These are phyloP conservation scores for Baorangia bicolor DNA, from an alignment of 768 basidiomycete genomes.

Conservation along the genomic window DNA sequence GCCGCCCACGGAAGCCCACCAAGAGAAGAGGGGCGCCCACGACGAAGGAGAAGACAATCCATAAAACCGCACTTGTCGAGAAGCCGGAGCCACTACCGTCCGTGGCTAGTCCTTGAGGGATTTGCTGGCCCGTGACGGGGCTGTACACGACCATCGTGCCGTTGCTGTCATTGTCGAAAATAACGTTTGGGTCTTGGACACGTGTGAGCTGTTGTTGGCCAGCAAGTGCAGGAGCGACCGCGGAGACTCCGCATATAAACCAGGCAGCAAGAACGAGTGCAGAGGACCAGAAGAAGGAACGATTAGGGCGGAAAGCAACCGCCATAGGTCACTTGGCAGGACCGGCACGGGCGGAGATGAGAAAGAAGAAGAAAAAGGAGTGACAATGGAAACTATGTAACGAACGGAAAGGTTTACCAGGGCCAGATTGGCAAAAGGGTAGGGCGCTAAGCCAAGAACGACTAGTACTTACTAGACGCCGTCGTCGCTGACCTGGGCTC, in stretches of 20 bases:
- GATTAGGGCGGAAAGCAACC: conserved; percentile 19
- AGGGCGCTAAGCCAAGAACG: not conserved
- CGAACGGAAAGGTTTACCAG: conserved; percentile 11
- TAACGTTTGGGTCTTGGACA: conserved; percentile 31
- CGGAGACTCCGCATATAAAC: conserved; percentile 8
- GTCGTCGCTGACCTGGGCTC: not conserved
- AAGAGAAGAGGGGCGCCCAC: conserved; percentile 55
- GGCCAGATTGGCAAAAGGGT: not conserved
- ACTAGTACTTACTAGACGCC: not conserved
- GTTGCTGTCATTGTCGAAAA: conserved; percentile 16
- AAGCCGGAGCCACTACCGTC: conserved; percentile 59
- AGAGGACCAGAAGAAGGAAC: conserved; percentile 17
- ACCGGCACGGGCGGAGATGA: conserved; percentile 14
- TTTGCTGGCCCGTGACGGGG: conserved; percentile 38
- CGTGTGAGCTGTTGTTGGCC: conserved; percentile 21
- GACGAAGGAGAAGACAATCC: conserved; percentile 53
- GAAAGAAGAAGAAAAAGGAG: conserved; percentile 11
- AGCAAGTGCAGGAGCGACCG: conserved; percentile 1
- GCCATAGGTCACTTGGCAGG: conserved; percentile 24
- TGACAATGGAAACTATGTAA: conserved; percentile 7
- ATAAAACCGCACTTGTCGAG: conserved; percentile 49
- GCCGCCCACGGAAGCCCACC: conserved; percentile 56
- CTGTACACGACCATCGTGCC: conserved; percentile 48
- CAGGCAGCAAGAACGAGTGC: conserved; percentile 13
- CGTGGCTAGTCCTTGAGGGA: conserved; percentile 54